Percentiles rank a stretch among this genome's conserved stretches.
Evolutionary conservation across 2,329 filamentous ascomycete genomes (phyloP).

Genomic region (Lachnellula subtilissima): DNA sequence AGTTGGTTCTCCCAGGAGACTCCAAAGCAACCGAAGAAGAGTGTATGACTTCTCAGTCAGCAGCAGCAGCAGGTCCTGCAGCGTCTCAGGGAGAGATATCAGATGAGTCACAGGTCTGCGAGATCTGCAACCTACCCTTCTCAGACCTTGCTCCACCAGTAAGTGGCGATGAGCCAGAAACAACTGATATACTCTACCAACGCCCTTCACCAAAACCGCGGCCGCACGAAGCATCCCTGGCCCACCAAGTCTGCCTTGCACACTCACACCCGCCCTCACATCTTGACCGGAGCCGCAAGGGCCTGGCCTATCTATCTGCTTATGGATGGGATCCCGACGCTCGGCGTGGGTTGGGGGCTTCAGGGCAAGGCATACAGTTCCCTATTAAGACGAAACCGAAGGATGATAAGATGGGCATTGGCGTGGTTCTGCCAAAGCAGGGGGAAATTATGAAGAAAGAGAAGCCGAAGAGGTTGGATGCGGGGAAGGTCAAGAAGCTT

Average conservation of each 20-base stretch:
- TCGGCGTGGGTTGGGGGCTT: slow-evolving; percentile 64
- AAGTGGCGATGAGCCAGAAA: not conserved
- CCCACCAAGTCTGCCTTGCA: slow-evolving; percentile 64
- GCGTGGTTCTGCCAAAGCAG: slow-evolving; percentile 42
- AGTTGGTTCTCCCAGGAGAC: slow-evolving; percentile 50
- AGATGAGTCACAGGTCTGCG: slow-evolving; percentile 37
- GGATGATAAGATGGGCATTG: slow-evolving; percentile 70
- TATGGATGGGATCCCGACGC: slow-evolving; percentile 74
- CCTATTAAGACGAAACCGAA: slow-evolving; percentile 70
- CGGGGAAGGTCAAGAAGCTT: slow-evolving; percentile 62
- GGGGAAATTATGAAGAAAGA: slow-evolving; percentile 35
- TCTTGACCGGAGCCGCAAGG: slow-evolving; percentile 65
- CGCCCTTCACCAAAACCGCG: slow-evolving; percentile 20
- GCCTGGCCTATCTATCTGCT: slow-evolving; percentile 58
- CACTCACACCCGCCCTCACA: slow-evolving; percentile 70
- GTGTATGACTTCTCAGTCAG: not conserved
- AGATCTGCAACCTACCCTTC: slow-evolving; percentile 57
- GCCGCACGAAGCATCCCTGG: slow-evolving; percentile 57
- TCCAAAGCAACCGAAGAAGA: not conserved
- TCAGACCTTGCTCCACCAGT: slow-evolving; percentile 36
- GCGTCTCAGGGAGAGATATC: not conserved
- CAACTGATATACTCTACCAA: not conserved
- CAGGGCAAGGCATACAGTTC: slow-evolving; percentile 64
- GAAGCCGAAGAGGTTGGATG: slow-evolving; percentile 53
- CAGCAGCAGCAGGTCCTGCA: not conserved